Evolutionary conservation across 371 early-diverging fungal species (phyloP), one percentile per base, ranked within the genome.

Genomic region (Mortierella sp.): DNA sequence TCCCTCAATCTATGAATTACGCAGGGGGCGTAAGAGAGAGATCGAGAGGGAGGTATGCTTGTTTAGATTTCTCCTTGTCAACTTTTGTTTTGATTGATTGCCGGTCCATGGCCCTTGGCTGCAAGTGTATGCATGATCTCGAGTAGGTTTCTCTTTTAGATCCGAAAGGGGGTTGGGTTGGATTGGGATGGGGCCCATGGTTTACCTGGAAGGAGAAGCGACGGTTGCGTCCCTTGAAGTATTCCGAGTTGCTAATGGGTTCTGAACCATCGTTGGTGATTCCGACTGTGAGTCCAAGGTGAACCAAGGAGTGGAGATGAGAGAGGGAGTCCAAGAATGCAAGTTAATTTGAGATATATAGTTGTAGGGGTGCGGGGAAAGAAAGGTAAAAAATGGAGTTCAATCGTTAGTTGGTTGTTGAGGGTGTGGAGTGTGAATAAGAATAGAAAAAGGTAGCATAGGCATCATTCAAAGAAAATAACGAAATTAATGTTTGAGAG

Each of bases 221-320:
- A 52, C 92, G 82, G 66, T 88, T 86, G 71, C 85, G 86, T 52
- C 86, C 88, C 26, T 89, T 87, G 75, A 92, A 92, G 83, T 92
- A 92, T 39, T 81, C 82, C 10, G 74, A 68, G 45, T 86, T 79
- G 65, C 53, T 29, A 61, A 83, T 75, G 13, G 84, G 84, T 16
- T 79, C 71, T 26, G 88, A 88, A 61, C 85, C 86, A 34, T 83
- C 75, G 24, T 80, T 84, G 2, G 84, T 83, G 68, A 86, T 76
- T 82, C 74, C 75, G 65, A 70, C 83, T 79, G 64, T 61, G 34
- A 14, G 26, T 16, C 34, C 10, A 31, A 58, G 50, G 64, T 61
- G 34, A 14, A 41, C 13, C 34, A n/a, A 31, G 44, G 50, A 48
- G 41, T 66, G 65, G 41, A 10, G 47, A 37, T n/a, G n/a, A n/a